phyloP scores from a whole-genome alignment of 345 rosid genomes.

The Mercurialis annua region DNA sequence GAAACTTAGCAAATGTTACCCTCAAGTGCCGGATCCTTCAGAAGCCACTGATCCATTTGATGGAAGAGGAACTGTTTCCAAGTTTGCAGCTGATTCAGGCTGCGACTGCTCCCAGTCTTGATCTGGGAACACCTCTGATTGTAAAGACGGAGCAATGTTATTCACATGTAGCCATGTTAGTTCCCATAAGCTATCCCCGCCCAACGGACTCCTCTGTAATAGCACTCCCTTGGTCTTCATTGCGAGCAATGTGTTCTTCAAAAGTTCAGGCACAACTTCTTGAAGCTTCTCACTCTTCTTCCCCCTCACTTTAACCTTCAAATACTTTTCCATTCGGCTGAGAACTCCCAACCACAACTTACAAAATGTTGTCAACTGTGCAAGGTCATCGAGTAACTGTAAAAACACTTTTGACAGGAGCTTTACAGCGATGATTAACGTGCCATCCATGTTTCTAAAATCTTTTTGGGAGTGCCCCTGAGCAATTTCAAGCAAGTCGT shows the following conservation, averaged over 20 bases:
- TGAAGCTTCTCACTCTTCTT: conserved; percentile 94
- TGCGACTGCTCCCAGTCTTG: conserved; percentile 44
- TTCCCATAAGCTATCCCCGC: conserved; percentile 98
- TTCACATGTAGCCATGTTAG: conserved; percentile 93
- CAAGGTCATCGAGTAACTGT: conserved; percentile 64
- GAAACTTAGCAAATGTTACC: conserved; percentile 16
- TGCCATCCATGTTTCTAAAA: conserved; percentile 92
- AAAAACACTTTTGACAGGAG: conserved; percentile 76
- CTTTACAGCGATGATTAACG: conserved; percentile 70
- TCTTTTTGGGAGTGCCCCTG: conserved; percentile 90
- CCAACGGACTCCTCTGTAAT: conserved; percentile 75
- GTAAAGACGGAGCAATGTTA: conserved; percentile 72
- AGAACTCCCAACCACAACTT: conserved; percentile 93
- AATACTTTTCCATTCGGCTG: conserved; percentile 86
- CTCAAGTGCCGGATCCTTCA: conserved; percentile 35
- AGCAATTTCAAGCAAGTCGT: conserved; percentile 91
- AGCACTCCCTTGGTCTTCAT: conserved; percentile 88
- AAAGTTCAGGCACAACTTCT: conserved; percentile 79
- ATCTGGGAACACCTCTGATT: conserved; percentile 83
- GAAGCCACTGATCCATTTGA: conserved; percentile 41
- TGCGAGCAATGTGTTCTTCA: conserved; percentile 71
- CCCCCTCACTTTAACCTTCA: conserved; percentile 81
- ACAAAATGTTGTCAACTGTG: conserved; percentile 78
- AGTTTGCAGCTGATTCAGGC: conserved; percentile 22
- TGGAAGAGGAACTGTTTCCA: conserved; percentile 31